Evolutionary conservation across 768 basidiomycete species (phyloP), one percentile per base, ranked within the genome.

Genomic region (Mycena crocata): DNA sequence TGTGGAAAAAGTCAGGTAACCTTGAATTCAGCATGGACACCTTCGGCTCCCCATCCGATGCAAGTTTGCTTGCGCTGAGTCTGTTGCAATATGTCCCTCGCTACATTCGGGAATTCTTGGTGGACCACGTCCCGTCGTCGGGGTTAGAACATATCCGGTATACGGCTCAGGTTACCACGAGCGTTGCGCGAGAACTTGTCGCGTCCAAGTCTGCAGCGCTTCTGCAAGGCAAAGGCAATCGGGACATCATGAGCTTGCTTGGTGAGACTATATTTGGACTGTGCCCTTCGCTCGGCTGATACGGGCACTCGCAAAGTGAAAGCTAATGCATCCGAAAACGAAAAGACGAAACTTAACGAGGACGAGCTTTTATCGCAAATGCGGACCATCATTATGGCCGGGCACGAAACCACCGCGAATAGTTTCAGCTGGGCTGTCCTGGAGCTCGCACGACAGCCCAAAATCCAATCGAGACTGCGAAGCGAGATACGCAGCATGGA

Each of bases 401-500:
- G 86, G 1, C 85, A 91, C 70, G 90, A 90, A 72, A 89, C 89
- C 12, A 89, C 87, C 14, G 83, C 90, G 0, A 87, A 83, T 63
- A 82, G 85, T 0, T 67, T 90, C 48, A 81, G 81, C 57, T 94
- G 90, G 89, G 82, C 85, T 8, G 76, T 93, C 15, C 80, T 90
- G 57, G 87, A 90, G 66, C 82, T 95, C 32, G 84, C 89, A 13
- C 84, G 81, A 34, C 79, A 88, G 67, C 87, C 86, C 0, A 79
- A 86, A 10, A 75, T 88, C 8, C 93, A 95, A 76, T 79, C 77
- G 3, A 83, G 80, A 62, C 84, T 94, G 39, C 86, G 93, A 21
- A 73, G 78, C 0, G 93, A 94, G 78, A 84, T 91, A 42, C 75
- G 76, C 46, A 59, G 61, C 28, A 79, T 77, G 71, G 73, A 83